phyloP scores from a whole-genome alignment of 331 rosid genomes.

The Erythrophleum ivorense region DNA sequence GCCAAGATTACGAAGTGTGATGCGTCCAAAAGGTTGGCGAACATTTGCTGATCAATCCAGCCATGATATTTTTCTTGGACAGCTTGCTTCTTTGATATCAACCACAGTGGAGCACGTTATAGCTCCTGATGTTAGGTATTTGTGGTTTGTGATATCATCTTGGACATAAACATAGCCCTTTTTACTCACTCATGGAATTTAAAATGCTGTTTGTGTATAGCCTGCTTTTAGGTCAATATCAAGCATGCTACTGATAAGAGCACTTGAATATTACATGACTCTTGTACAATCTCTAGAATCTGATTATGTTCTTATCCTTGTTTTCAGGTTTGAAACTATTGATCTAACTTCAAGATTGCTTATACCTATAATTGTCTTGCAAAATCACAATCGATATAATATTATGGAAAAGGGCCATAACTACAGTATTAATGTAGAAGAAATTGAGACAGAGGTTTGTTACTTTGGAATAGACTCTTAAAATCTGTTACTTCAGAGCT shows the following conservation, averaged over 20 bases:
- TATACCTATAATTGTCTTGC: conserved; percentile 86
- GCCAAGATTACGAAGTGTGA: conserved; percentile 78
- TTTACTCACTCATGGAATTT: not conserved
- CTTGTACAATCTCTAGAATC: conserved; percentile 21
- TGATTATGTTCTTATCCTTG: conserved; percentile 42
- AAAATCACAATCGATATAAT: conserved; percentile 92
- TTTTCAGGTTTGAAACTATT: conserved; percentile 87
- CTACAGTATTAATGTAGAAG: conserved; percentile 79
- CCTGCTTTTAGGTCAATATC: conserved; percentile 20
- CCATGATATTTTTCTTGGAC: conserved; percentile 77
- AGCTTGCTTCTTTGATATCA: conserved; percentile 87
- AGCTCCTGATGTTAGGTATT: conserved; percentile 96
- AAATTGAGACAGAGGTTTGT: conserved; percentile 82
- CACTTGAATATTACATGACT: conserved; percentile 27
- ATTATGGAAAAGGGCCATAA: conserved; percentile 86
- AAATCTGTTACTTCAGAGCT: conserved; percentile 7
- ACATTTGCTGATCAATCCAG: conserved; percentile 59
- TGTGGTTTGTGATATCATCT: conserved; percentile 34
- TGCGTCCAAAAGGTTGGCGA: conserved; percentile 51
- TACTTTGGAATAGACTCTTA: conserved; percentile 38
- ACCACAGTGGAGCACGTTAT: conserved; percentile 89
- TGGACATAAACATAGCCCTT: not conserved
- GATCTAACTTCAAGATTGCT: conserved; percentile 93
- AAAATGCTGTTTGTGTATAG: not conserved
- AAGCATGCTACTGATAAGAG: conserved; percentile 33